phyloP scores from a whole-genome alignment of 768 basidiomycete genomes.

The Crassisporium funariophilum region DNA sequence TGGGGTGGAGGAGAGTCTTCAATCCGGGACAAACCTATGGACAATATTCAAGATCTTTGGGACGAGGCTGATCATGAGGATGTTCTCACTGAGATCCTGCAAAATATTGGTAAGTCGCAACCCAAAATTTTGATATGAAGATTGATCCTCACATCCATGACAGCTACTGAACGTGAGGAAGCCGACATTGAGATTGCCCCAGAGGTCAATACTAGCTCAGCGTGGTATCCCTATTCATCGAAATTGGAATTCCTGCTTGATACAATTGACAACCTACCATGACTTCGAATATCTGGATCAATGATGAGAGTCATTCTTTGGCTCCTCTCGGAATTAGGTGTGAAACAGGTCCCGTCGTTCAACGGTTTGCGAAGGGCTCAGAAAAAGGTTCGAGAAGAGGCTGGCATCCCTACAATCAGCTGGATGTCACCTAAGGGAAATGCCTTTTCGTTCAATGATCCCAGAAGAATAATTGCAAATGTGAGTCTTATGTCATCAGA shows the following conservation, averaged over 20 bases:
- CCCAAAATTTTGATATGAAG: not conserved
- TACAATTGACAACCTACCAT: conserved; percentile 29
- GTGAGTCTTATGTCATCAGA: conserved; percentile 6
- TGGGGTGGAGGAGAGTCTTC: not conserved
- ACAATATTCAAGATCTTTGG: not conserved
- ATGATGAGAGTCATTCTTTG: conserved; percentile 29
- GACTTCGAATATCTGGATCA: conserved; percentile 24
- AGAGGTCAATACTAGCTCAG: not conserved
- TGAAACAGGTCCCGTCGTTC: conserved; percentile 25
- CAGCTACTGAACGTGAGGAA: conserved; percentile 1
- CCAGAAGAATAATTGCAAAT: conserved; percentile 18
- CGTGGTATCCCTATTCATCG: conserved; percentile 12
- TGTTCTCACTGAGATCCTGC: conserved; percentile 4
- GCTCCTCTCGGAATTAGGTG: conserved; percentile 22
- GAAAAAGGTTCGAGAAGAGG: conserved; percentile 8
- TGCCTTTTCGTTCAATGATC: conserved; percentile 27
- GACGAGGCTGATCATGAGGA: conserved; percentile 5
- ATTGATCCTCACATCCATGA: not conserved
- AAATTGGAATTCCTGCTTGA: conserved; percentile 23
- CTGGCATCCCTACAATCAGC: conserved; percentile 14
- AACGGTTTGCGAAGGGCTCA: conserved; percentile 21
- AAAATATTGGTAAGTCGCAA: conserved; percentile 2
- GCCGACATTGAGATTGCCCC: not conserved
- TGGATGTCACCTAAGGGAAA: conserved; percentile 25
- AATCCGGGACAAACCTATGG: not conserved